Percentiles rank a stretch among this genome's conserved stretches.
phyloP scores from a whole-genome alignment of 2,329 filamentous ascomycete genomes.

The Fusarium bactridioides region DNA sequence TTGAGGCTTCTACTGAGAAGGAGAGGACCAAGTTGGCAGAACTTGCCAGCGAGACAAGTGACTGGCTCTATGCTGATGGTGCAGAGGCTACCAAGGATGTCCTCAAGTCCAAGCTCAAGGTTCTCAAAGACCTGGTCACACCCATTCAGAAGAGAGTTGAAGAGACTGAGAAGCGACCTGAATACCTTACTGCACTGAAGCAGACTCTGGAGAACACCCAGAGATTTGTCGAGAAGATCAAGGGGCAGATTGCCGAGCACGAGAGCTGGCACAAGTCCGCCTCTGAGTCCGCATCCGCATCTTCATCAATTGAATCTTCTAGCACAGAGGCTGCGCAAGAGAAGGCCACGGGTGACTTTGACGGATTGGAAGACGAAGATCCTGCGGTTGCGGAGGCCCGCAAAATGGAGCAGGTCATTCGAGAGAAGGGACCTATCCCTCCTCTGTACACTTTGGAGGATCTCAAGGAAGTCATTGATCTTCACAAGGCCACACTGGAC shows the following conservation, averaged over 20 bases:
- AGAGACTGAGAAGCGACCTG: slow-evolving; percentile 76
- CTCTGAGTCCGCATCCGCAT: slow-evolving; percentile 59
- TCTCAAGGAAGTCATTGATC: slow-evolving; percentile 68
- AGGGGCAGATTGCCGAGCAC: slow-evolving; percentile 73
- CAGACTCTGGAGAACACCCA: slow-evolving; percentile 75
- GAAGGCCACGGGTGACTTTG: slow-evolving; percentile 65
- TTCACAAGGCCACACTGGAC: slow-evolving; percentile 67
- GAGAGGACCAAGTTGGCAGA: slow-evolving; percentile 73
- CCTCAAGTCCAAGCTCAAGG: slow-evolving; percentile 78
- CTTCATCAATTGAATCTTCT: slow-evolving; percentile 50
- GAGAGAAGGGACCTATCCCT: slow-evolving; percentile 62
- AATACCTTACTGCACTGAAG: slow-evolving; percentile 71
- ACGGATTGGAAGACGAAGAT: slow-evolving; percentile 80
- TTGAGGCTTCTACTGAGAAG: slow-evolving; percentile 72
- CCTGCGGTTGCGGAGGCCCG: slow-evolving; percentile 49
- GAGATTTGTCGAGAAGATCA: slow-evolving; percentile 74
- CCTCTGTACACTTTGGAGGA: slow-evolving; percentile 78
- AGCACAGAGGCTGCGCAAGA: slow-evolving; percentile 55
- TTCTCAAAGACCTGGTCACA: slow-evolving; percentile 77
- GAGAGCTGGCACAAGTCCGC: slow-evolving; percentile 67
- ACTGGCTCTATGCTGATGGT: slow-evolving; percentile 92
- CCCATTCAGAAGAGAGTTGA: slow-evolving; percentile 79
- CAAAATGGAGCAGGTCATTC: slow-evolving; percentile 54
- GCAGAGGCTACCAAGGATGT: slow-evolving; percentile 76
- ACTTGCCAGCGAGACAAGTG: slow-evolving; percentile 73